Conservation (phyloP, 495 filamentous ascomycete genomes). For the Alectoria sarmentosa region DNA sequence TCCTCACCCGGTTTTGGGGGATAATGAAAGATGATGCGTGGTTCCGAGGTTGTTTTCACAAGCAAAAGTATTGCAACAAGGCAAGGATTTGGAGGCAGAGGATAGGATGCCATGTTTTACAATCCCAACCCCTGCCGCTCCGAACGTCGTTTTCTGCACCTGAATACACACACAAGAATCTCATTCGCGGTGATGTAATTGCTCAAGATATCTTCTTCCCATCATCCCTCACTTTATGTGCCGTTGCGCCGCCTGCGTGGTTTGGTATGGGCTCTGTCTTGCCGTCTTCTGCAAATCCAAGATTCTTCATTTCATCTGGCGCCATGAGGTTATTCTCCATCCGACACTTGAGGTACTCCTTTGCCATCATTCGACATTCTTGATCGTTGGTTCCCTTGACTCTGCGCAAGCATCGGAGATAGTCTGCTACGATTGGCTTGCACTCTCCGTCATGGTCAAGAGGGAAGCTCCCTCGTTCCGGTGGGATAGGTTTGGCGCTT, state of each 20-base stretch:
- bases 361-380: constrained; percentile 76
- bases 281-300: constrained; percentile 66
- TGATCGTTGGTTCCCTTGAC: constrained; percentile 76
- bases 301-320: constrained; percentile 83
- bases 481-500: constrained; percentile 70
- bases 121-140: not conserved
- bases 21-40: constrained; percentile 87
- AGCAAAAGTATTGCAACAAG: constrained; percentile 77
- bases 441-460: constrained; percentile 96
- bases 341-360: constrained; percentile 79
- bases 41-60: constrained; percentile 71
- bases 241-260: constrained; percentile 13
- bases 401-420: constrained; percentile 77
- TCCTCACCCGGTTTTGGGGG: constrained; percentile 52
- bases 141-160: not conserved
- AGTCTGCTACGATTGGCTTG: constrained; percentile 75
- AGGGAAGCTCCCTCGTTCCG: constrained; percentile 92
- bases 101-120: constrained; percentile 44
- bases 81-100: constrained; percentile 49
- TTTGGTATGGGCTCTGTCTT: constrained; percentile 19
- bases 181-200: too few species aligned
- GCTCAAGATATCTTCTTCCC: constrained; percentile 16
- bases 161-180: not conserved
- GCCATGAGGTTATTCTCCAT: constrained; percentile 99
- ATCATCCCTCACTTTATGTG: constrained; percentile 15